phyloP scores from a whole-genome alignment of 192 early-diverging fungal species.

The Entophlyctis helioformis region DNA sequence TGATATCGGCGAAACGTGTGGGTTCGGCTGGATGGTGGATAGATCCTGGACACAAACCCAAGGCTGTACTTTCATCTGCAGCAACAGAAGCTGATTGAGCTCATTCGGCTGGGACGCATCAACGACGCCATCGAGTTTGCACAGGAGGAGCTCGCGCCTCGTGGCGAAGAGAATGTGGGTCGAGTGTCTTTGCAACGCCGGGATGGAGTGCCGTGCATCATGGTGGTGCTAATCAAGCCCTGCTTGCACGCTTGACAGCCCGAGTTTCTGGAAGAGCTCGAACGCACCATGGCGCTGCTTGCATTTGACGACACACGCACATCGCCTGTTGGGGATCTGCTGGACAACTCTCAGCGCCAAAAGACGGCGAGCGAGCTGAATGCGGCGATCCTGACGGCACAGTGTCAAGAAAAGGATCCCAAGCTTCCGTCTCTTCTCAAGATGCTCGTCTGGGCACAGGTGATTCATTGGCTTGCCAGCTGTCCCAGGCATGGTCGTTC shows the following conservation, averaged over 20 bases:
- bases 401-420: slow-evolving; percentile 88
- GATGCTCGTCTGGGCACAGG: slow-evolving; percentile 90
- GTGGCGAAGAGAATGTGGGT: slow-evolving; percentile 84
- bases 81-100: slow-evolving; percentile 93
- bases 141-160: slow-evolving; percentile 92
- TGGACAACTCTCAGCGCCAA: slow-evolving; percentile 82
- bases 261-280: slow-evolving; percentile 89
- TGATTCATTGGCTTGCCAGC: too few species aligned
- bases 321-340: slow-evolving; percentile 74
- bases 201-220: too few species aligned
- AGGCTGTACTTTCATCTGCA: slow-evolving; percentile 91
- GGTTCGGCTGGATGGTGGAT: neutral
- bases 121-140: slow-evolving; percentile 89
- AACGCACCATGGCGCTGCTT: slow-evolving; percentile 91
- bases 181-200: neutral
- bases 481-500: neutral
- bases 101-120: slow-evolving; percentile 71
- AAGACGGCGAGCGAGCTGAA: slow-evolving; percentile 92
- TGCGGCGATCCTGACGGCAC: slow-evolving; percentile 75
- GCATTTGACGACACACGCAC: slow-evolving; percentile 65
- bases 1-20: neutral
- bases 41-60: slow-evolving; percentile 92
- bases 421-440: slow-evolving; percentile 83
- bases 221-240: too few species aligned
- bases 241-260: slow-evolving; percentile 43